phyloP scores from a whole-genome alignment of 1,284 basidiomycete genomes.

The Vanrija sp. region DNA sequence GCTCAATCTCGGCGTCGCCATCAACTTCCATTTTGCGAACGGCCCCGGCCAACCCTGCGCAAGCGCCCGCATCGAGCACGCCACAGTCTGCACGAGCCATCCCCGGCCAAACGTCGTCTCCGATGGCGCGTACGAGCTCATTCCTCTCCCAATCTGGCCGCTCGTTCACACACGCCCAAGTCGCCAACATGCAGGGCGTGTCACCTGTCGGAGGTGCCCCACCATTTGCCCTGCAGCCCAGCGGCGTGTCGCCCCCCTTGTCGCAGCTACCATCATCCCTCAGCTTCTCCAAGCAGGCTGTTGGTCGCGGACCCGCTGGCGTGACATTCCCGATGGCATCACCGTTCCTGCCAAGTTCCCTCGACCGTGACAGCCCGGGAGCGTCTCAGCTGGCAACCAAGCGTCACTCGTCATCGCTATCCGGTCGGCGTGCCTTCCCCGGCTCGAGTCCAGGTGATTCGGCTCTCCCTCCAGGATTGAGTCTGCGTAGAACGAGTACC shows the following conservation, averaged over 20 bases:
- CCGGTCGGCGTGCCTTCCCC: neutral
- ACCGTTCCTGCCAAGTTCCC: slow-evolving; percentile 36
- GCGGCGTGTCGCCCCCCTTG: slow-evolving; percentile 10
- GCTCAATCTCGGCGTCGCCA: slow-evolving; percentile 32
- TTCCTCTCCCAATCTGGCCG: slow-evolving; percentile 48
- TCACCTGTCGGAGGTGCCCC: slow-evolving; percentile 22
- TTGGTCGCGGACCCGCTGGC: slow-evolving; percentile 20
- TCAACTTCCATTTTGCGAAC: slow-evolving; percentile 36
- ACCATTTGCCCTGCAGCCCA: slow-evolving; percentile 5
- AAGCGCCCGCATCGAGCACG: neutral
- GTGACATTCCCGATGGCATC: slow-evolving; percentile 25
- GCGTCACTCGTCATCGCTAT: slow-evolving; percentile 40
- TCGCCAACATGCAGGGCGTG: slow-evolving; percentile 35
- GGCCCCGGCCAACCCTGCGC: neutral
- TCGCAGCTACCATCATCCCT: slow-evolving; percentile 29
- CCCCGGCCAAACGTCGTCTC: slow-evolving; percentile 14
- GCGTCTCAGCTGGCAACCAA: slow-evolving; percentile 15
- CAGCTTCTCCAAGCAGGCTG: slow-evolving; percentile 39
- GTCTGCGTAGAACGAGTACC: slow-evolving; percentile 27
- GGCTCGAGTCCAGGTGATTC: slow-evolving; percentile 10
- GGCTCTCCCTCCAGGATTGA: no score
- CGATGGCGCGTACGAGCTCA: slow-evolving; percentile 38
- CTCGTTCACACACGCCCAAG: slow-evolving; percentile 46
- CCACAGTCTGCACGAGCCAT: neutral
- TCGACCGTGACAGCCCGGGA: slow-evolving; percentile 24